Evolutionary conservation across 768 basidiomycete species (phyloP).

Genomic region (Amanita subjunquillea): DNA sequence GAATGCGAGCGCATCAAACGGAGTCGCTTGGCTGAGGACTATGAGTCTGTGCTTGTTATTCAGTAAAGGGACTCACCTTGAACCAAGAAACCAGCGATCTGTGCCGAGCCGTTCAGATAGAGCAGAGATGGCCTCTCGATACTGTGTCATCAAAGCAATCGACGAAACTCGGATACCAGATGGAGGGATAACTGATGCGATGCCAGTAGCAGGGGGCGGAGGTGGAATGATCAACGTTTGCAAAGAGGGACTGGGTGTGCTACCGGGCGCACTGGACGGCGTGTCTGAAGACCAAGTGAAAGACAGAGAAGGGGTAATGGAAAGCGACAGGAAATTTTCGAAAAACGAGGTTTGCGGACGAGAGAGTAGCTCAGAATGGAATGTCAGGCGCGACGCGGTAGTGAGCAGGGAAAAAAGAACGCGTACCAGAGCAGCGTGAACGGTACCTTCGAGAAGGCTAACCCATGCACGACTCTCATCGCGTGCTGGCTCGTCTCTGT

Average conservation of each 20-base stretch:
- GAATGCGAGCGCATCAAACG: slow-evolving; percentile 74
- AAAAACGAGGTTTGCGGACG: slow-evolving; percentile 35
- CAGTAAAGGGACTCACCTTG: slow-evolving; percentile 32
- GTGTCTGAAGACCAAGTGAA: slow-evolving; percentile 3
- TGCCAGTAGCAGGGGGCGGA: slow-evolving; percentile 61
- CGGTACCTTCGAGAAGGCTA: slow-evolving; percentile 61
- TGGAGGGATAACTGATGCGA: slow-evolving; percentile 49
- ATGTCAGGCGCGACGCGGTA: background rate
- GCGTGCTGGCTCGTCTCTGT: slow-evolving; percentile 42
- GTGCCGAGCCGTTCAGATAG: slow-evolving; percentile 68
- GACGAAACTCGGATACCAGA: slow-evolving; percentile 49
- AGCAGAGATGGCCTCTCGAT: slow-evolving; percentile 60
- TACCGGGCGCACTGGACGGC: background rate
- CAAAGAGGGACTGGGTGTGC: slow-evolving; percentile 21
- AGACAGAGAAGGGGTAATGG: slow-evolving; percentile 1
- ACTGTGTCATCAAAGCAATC: slow-evolving; percentile 41
- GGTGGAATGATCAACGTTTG: slow-evolving; percentile 51
- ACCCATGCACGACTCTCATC: slow-evolving; percentile 83
- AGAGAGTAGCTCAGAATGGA: slow-evolving; percentile 31
- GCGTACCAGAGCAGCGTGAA: slow-evolving; percentile 69
- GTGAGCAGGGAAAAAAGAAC: background rate
- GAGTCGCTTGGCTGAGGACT: slow-evolving; percentile 51
- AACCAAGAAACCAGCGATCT: slow-evolving; percentile 77
- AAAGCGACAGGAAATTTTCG: slow-evolving; percentile 25
- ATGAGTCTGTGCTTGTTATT: background rate